Evolutionary conservation across 768 basidiomycete genomes (phyloP), one percentile per base, ranked within the genome.

Genomic region (Boletus rubropictus): DNA sequence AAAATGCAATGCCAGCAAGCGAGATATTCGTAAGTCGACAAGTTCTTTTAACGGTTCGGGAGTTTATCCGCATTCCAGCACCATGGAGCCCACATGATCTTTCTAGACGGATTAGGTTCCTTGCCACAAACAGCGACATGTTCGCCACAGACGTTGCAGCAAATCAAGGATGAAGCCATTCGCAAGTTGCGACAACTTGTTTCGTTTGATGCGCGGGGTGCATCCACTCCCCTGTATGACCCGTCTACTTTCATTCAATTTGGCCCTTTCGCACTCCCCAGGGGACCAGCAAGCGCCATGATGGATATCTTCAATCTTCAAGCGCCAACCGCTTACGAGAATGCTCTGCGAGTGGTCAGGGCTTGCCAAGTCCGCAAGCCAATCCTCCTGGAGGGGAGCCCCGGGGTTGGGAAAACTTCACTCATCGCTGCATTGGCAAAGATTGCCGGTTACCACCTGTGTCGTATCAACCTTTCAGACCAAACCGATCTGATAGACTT

Each of bases 351-450:
- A 18, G 80, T 98, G 11, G 70, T 90, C 27, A 79, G 96, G 46
- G 96, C 93, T 3, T 89, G 86, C 50, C 96, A 98, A 64, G 72
- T 97, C 4, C 58, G 69, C 3, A 98, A 97, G 64, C 92, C 96
- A 0, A 89, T 99, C 49, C 75, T 99, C 11, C 75, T 99, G 8
- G 96, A 99, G 62, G 96, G 96, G 1, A 97, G 93, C 66, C 96
- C 96, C 10, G 96, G 96, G 0, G 96, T 98, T 12, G 96, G 96
- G 3, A 99, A 99, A 69, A 98, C 96, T 2, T 96, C 90, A 61
- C 76, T 99, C 4, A 72, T 98, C 41, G 76, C 84, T 15, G 95
- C 96, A 8, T 72, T 99, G 10, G 92, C 93, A 20, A 82, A 81
- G 50, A 69, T 86, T 5, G 72, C 84, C 32, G 90, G 92, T 15